Conservation (phyloP, 2,329 filamentous ascomycete genomes). For the Alternaria sp. region DNA sequence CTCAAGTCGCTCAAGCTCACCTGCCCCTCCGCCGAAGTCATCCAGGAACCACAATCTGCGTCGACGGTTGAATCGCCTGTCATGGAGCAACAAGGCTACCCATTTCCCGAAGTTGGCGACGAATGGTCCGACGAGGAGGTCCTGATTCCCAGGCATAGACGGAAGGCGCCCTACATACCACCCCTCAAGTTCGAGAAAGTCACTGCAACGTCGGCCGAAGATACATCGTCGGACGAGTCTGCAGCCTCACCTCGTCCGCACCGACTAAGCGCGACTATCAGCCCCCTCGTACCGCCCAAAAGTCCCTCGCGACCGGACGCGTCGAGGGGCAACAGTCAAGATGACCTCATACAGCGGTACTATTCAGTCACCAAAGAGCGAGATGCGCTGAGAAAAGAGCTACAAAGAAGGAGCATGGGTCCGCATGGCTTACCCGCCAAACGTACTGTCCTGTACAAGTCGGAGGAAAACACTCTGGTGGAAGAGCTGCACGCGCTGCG, state of each 20-base stretch:
- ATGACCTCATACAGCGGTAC: slow-evolving; percentile 49
- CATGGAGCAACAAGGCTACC: slow-evolving; percentile 32
- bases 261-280: slow-evolving; percentile 28
- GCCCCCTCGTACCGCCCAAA: slow-evolving; percentile 46
- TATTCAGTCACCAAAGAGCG: slow-evolving; percentile 50
- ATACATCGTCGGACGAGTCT: slow-evolving; percentile 37
- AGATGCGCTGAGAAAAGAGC: slow-evolving; percentile 47
- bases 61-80: slow-evolving; percentile 25
- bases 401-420: slow-evolving; percentile 46
- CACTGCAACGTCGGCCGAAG: slow-evolving; percentile 28
- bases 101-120: slow-evolving; percentile 42
- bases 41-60: slow-evolving; percentile 29
- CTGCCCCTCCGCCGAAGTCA: slow-evolving; percentile 48
- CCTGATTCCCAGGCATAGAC: slow-evolving; percentile 42
- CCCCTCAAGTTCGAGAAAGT: slow-evolving; percentile 34
- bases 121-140: slow-evolving; percentile 51
- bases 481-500: slow-evolving; percentile 47
- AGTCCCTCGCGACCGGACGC: slow-evolving; percentile 46
- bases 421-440: slow-evolving; percentile 38
- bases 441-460: slow-evolving; percentile 42
- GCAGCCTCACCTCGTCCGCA: slow-evolving; percentile 35
- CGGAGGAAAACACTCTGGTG: slow-evolving; percentile 48
- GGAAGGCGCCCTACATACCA: slow-evolving; percentile 42
- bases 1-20: slow-evolving; percentile 47
- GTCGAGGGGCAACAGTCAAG: slow-evolving; percentile 42